Percentiles rank a stretch among this genome's conserved stretches.
These are phyloP conservation scores for Arachis hypogaea DNA, from an alignment of 306 rosid species.

Conservation along the genomic window DNA sequence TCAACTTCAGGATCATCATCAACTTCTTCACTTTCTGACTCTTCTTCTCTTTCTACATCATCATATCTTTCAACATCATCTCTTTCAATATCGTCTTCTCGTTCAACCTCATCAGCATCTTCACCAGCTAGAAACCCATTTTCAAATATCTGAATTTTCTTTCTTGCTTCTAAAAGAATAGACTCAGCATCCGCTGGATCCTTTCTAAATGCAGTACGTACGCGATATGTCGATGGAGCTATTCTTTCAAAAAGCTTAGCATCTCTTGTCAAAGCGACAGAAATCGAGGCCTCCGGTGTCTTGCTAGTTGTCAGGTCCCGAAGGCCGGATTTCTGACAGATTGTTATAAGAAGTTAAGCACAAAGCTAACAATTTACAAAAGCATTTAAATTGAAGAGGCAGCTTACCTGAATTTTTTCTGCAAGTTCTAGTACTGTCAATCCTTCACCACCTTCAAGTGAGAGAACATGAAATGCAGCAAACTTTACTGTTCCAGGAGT, in stretches of 20 bases:
- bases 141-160: slow-evolving; percentile 90
- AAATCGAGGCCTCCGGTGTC: slow-evolving; percentile 98
- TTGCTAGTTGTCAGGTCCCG: slow-evolving; percentile 95
- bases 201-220: slow-evolving; percentile 87
- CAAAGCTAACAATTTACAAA: slow-evolving; percentile 24
- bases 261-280: slow-evolving; percentile 99
- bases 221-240: slow-evolving; percentile 97
- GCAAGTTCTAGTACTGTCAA: slow-evolving; percentile 91
- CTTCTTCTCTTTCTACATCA: slow-evolving; percentile 92
- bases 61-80: slow-evolving; percentile 83
- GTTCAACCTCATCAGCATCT: slow-evolving; percentile 87
- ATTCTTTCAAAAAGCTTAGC: slow-evolving; percentile 96
- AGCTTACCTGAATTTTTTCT: slow-evolving; percentile 93
- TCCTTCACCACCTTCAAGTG: slow-evolving; percentile 87
- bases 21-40: slow-evolving; percentile 90
- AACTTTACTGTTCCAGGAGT: slow-evolving; percentile 98
- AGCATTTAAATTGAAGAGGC: slow-evolving; percentile 11
- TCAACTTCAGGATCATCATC: slow-evolving; percentile 97
- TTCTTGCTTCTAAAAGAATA: slow-evolving; percentile 88
- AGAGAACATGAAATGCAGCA: slow-evolving; percentile 97
- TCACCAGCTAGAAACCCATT: slow-evolving; percentile 90
- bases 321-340: slow-evolving; percentile 89
- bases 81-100: slow-evolving; percentile 92
- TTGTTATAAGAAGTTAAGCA: slow-evolving; percentile 6
- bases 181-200: slow-evolving; percentile 90